Base-by-base conservation (phyloP, 1,139 yeast genomes). In the Magnusiomyces clavatus region DNA sequence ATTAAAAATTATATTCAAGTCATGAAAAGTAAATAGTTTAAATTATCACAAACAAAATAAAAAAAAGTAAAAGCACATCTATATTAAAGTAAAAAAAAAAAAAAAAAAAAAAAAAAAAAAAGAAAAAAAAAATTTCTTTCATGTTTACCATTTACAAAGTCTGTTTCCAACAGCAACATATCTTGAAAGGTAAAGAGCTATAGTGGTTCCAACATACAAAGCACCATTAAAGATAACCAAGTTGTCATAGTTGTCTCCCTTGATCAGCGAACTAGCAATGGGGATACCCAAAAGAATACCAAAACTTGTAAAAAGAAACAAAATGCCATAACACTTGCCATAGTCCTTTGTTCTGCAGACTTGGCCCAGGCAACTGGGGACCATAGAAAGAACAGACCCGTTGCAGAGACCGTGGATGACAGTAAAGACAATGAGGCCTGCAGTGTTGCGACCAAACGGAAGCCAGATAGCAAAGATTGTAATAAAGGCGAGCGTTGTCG, bases 351-450 rank as follows among this genome's bases (percentile, higher is more conserved):
- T 75, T 24, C 68, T 66, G 14, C 77, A 73, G 19, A 78, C 74
- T 43, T 75, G 77, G 1, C 78, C 76, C 34, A 77, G 69, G 60
- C 82, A 77, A 8, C 73, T 73, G 3, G 82, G 82, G 16, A 78
- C 66, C 49, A 77, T 54, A 6, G 78, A 69, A 50, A 77, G 60
- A 2, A 78, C 72, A 2, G 78, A 72, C 1, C 81, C 81, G 3
- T 75, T 69, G 56, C 74, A 73, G 61, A 79, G 77, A 0, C 86
- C 86, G 51, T 75, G 75, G 3, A 75, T 46, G 6, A 72, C 72
- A 6, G 81, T 70, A 60, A 80, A 80, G 0, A 70, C 70, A 56
- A 75, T 72, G 54, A 78, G 68, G 0, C 67, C 76, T 1, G 60
- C 59, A 8, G 42, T 45, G 41, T 37, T 13, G n/a, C 38, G 20